A percentile compares a stretch with the other conserved stretches of the same genome.
Evolutionary conservation across 805 yeast species (phyloP).

Genomic region (Candida arabinofermentans): DNA sequence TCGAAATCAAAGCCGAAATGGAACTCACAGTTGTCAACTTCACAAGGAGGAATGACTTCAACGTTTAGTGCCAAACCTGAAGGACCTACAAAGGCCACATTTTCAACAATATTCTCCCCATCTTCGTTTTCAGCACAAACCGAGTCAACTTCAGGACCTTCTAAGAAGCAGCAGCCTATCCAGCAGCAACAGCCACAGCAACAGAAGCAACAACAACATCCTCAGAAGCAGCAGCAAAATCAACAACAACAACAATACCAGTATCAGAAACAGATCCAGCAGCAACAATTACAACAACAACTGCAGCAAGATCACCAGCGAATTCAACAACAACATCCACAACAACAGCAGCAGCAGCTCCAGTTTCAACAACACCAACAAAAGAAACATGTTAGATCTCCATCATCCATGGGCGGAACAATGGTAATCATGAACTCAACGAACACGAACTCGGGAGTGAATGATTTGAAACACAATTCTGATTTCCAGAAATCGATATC

Average conservation of each 20-base stretch:
- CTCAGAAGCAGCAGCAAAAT: too few species aligned
- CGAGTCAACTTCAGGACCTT: not conserved
- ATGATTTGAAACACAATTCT: conserved; percentile 15
- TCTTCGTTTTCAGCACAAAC: not conserved
- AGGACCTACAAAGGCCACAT: not conserved
- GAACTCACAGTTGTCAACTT: not conserved
- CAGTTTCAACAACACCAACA: not conserved
- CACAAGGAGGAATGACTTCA: not conserved
- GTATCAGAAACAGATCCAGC: not conserved
- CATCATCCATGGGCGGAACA: not conserved
- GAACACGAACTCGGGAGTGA: not conserved
- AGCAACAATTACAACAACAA: too few species aligned
- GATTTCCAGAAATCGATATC: conserved; percentile 28
- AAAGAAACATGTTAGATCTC: not conserved
- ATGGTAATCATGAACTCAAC: not conserved
- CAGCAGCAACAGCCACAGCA: too few species aligned
- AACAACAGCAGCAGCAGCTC: not conserved
- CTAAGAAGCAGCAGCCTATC: not conserved
- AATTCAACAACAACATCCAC: too few species aligned
- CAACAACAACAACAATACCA: not conserved
- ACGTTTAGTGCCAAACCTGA: not conserved
- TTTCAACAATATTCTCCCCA: not conserved
- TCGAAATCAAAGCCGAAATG: not conserved
- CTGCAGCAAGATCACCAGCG: too few species aligned
- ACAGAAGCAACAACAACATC: too few species aligned